Evolutionary conservation across 352 stramenopile species (phyloP), one percentile per base, ranked within the genome.

Genomic region (Phytophthora nicotianae): DNA sequence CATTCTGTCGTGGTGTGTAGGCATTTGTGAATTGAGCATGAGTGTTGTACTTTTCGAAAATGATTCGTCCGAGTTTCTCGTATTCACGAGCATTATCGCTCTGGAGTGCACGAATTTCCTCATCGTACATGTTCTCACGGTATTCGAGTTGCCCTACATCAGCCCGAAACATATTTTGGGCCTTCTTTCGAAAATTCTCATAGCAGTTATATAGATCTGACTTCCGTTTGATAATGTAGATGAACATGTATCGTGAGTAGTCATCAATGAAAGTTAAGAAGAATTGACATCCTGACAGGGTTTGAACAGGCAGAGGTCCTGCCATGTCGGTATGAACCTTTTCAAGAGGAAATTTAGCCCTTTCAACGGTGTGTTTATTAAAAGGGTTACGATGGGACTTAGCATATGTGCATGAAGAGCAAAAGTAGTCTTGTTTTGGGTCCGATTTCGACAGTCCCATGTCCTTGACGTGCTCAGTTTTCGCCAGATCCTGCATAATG

Each of bases 191-290:
- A 13, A 29, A 48, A 17, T 29, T 11, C 6, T 45, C 38, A 8
- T 45, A 45, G n/a, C n/a, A 24, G 2, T 32, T 10, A 11, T 48
- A 29, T 20, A 27, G 2, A 7, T 48, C 41, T 1, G 41, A 48
- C 41, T 48, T 48, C 1, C 38, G 38, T 24, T 46, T 46, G 14
- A 63, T 67, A 10, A 59, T 43, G 32, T 63, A 67, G 4, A 50
- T 62, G 13, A 50, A 67, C 45, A 65, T 67, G 23, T 60, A 61
- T 10, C 51, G 35, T 8, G 57, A 50, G 48, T 61, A 63, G 40
- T 58, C 54, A 32, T 65, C 62, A 9, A 70, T 65, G 20, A 61
- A 70, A 2, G 42, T 62, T n/a, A 65, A 24, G 26, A 72, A 67
- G 14, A 52, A 67, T 45, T 48, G 61, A 23, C 51, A 57, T 14